Evolutionary conservation across 2,329 filamentous ascomycete species (phyloP).

Genomic region (Trichoderma sp.): DNA sequence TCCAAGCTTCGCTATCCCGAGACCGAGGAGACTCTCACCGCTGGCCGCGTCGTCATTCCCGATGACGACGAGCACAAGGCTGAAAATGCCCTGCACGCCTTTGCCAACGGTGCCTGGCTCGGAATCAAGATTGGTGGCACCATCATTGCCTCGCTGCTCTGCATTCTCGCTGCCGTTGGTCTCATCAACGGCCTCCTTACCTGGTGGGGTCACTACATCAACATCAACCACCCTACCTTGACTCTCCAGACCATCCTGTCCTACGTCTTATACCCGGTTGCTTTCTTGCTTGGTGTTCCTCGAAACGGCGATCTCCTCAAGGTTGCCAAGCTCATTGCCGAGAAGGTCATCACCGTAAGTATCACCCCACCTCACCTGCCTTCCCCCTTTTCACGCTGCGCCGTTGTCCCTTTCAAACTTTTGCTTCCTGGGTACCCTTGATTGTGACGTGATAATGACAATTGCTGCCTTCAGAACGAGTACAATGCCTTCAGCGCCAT

Average conservation of each 20-base stretch:
- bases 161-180: constrained; percentile 74
- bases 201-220: constrained; percentile 80
- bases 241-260: constrained; percentile 71
- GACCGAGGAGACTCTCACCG: constrained; percentile 79
- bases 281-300: constrained; percentile 78
- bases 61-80: constrained; percentile 73
- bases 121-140: constrained; percentile 84
- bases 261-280: constrained; percentile 73
- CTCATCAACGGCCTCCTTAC: constrained; percentile 73
- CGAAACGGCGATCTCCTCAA: constrained; percentile 60
- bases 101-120: constrained; percentile 79
- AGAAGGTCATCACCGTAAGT: constrained; percentile 72
- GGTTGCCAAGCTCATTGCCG: constrained; percentile 75
- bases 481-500: constrained; percentile 68
- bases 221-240: constrained; percentile 66
- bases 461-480: constrained; percentile 56
- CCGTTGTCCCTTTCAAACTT: not conserved
- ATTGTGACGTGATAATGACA: constrained; percentile 13
- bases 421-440: not conserved
- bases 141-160: constrained; percentile 75
- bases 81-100: constrained; percentile 80
- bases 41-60: constrained; percentile 75
- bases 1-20: constrained; percentile 90
- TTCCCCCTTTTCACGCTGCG: not conserved
- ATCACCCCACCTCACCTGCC: not conserved